These are phyloP conservation scores for Marchantia paleacea DNA, from an alignment of 225 moss, liverwort and hornwort species.

Conservation along the genomic window DNA sequence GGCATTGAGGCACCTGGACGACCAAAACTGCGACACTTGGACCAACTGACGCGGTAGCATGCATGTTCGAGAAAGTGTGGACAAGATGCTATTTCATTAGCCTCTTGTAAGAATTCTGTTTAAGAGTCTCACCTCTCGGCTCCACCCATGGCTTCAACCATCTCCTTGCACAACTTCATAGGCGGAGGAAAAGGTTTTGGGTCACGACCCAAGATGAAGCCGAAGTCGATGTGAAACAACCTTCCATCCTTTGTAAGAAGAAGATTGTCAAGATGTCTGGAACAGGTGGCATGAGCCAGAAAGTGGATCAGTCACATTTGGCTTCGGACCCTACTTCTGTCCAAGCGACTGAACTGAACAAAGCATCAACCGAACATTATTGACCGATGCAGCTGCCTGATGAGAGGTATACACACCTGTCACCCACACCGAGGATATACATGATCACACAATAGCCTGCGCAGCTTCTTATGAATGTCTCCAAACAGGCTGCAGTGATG, in stretches of 20 bases:
- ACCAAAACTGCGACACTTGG: too few relatives aligned
- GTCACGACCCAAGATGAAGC: constrained; percentile 90
- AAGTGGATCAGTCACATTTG: background rate
- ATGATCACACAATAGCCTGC: constrained; percentile 98
- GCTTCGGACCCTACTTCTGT: background rate
- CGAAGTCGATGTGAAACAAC: constrained; percentile 91
- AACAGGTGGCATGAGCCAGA: background rate
- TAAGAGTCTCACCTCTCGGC: constrained; percentile 65
- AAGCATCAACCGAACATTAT: background rate
- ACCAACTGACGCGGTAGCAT: too few relatives aligned
- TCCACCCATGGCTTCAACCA: constrained; percentile 99
- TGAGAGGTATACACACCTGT: constrained; percentile 53
- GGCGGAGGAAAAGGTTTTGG: constrained; percentile 96
- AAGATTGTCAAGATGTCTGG: constrained; percentile 91
- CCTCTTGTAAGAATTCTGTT: too few relatives aligned
- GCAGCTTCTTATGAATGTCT: constrained; percentile 95
- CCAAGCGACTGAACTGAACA: background rate
- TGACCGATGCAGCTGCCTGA: background rate
- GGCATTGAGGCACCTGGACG: too few relatives aligned
- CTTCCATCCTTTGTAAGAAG: constrained; percentile 85
- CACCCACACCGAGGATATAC: constrained; percentile 94
- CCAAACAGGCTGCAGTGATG: constrained; percentile 82
- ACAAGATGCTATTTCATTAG: too few relatives aligned
- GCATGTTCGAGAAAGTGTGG: too few relatives aligned
- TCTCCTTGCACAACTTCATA: constrained; percentile 98